phyloP scores from a whole-genome alignment of 768 basidiomycete species.

The Cystofilobasidium bisporidii region DNA sequence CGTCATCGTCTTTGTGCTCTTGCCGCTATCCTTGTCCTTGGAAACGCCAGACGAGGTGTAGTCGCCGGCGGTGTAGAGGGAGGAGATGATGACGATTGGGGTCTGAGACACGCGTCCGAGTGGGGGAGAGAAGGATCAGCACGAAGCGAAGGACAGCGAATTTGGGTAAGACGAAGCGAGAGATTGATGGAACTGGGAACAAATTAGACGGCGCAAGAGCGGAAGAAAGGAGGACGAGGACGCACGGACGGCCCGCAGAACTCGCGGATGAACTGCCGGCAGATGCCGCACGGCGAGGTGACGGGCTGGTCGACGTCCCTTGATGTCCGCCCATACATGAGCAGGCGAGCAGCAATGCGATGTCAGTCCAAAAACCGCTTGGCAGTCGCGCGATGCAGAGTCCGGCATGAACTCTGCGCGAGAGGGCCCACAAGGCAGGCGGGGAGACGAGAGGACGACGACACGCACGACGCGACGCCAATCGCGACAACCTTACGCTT shows the following conservation, averaged over 20 bases:
- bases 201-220: too few species aligned
- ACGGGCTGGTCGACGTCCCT: conserved; percentile 58
- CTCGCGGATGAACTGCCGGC: conserved; percentile 81
- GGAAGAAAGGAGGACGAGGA: too few species aligned
- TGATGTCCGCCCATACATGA: too few species aligned
- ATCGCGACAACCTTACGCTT: conserved; percentile 59
- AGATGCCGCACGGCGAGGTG: conserved; percentile 84
- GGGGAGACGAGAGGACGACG: neutral
- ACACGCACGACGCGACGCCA: conserved; percentile 41
- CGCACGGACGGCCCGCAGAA: conserved; percentile 56
- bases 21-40: conserved; percentile 41
- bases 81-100: conserved; percentile 42
- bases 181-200: too few species aligned
- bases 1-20: conserved; percentile 52
- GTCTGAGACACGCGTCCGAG: conserved; percentile 41
- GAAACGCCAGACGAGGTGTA: conserved; percentile 36
- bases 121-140: too few species aligned
- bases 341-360: too few species aligned
- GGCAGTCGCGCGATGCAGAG: too few species aligned
- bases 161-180: too few species aligned
- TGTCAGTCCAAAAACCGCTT: too few species aligned
- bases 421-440: too few species aligned
- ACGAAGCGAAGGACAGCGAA: too few species aligned
- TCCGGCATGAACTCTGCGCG: too few species aligned
- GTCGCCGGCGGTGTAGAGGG: conserved; percentile 40